Base-by-base conservation (phyloP, 2,329 filamentous ascomycete species). In the Polytolypa hystricis region DNA sequence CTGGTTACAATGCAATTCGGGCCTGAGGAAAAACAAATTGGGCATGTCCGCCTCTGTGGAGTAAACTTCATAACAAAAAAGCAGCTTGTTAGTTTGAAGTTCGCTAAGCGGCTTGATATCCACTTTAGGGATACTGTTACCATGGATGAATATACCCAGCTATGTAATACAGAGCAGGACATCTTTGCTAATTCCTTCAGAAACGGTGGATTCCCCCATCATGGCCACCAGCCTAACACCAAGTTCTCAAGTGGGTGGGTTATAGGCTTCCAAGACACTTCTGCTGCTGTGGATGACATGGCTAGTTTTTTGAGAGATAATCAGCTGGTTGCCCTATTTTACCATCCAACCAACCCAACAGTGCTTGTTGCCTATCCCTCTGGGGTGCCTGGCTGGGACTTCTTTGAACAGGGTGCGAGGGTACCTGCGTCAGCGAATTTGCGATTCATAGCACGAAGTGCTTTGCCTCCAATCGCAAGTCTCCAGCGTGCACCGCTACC, bases 71-170 rank as follows among this genome's bases (percentile, higher is more conserved):
- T 4, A n/a, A 43, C 34, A n/a, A 38, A 35, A n/a, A 14, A 3
- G 18, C 46, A 37, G 14, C 41, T 60, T 7, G 19, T 48, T 2
- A 32, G 31, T 15, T 33, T 42, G 2, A 57, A 49, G 34, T 30
- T 21, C 17, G 33, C 17, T 3, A 8, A 12, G 5, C 35, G 32
- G 2, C 41, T 57, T 12, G 43, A 52, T 12, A 25, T 62, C 12
- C 54, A 55, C 47, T 60, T 62, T 40, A 45, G 49, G 15, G 40
- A 62, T 19, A 16, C 54, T 1, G 59, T 52, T 42, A 53, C 48
- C 2, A 19, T 48, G 2, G 39, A 52, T 4, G 42, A 56, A 23
- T 60, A 57, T 33, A 31, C 40, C 15, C 14, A 15, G 6, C 39
- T 60, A 16, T 23, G 56, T 58, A 50, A 43, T 49, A 10, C 7